Conservation (phyloP, 192 early-diverging fungal genomes). For the Paraglomus occultum region DNA sequence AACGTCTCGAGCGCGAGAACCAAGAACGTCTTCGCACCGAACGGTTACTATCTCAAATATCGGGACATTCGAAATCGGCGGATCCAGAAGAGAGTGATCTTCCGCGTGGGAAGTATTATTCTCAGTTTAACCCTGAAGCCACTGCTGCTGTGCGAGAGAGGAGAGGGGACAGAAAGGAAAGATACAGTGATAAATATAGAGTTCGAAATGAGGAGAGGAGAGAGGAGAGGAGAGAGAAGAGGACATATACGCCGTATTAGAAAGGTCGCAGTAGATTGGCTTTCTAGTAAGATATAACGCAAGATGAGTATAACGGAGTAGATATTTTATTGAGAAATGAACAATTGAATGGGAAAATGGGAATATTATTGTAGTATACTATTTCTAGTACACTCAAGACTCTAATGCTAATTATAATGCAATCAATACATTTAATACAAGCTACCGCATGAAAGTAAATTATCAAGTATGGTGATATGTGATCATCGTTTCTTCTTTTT, state of each 20-base stretch:
- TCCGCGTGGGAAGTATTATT: constrained; percentile 39
- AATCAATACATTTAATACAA: too few species aligned
- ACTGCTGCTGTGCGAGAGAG: constrained; percentile 35
- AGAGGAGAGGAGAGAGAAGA: not conserved
- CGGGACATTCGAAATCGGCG: not conserved
- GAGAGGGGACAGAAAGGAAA: not conserved
- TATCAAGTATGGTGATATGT: too few species aligned
- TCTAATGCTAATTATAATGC: too few species aligned
- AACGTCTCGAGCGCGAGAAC: constrained; percentile 45
- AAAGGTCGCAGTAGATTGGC: too few species aligned
- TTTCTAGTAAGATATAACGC: too few species aligned
- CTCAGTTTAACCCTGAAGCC: constrained; percentile 54
- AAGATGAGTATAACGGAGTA: too few species aligned
- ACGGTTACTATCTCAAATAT: constrained; percentile 28
- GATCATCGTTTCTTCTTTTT: constrained; percentile 8
- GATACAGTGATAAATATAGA: not conserved
- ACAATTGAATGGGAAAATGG: too few species aligned
- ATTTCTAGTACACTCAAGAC: too few species aligned
- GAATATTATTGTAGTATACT: too few species aligned
- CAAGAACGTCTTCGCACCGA: constrained; percentile 35
- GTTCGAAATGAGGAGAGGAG: not conserved
- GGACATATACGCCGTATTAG: constrained; percentile 1
- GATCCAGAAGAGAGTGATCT: constrained; percentile 14
- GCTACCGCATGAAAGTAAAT: too few species aligned
- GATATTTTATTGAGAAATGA: too few species aligned